Evolutionary conservation across 805 yeast species (phyloP).

Genomic region (Sungouiella thailandica): DNA sequence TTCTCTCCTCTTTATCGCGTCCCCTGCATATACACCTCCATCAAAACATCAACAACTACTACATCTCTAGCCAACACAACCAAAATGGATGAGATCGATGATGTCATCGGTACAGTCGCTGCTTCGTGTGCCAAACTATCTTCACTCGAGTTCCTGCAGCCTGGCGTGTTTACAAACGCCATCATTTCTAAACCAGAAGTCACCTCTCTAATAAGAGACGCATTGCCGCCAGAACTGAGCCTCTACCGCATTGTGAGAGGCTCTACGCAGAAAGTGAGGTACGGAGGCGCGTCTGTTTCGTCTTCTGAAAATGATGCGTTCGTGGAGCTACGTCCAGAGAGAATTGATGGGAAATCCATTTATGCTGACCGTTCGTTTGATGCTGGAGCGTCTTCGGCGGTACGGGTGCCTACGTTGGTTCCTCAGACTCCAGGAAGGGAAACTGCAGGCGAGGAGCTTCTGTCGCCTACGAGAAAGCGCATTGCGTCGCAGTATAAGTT

Average conservation of each 20-base stretch:
- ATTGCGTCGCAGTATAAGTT: slow-evolving; percentile 4
- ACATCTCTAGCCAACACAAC: neutral
- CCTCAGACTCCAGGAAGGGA: slow-evolving; percentile 1
- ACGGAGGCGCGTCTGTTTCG: neutral
- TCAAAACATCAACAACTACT: neutral
- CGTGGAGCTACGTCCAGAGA: slow-evolving; percentile 18
- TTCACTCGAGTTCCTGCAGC: slow-evolving; percentile 44
- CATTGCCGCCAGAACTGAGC: slow-evolving; percentile 47
- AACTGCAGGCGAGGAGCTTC: slow-evolving; percentile 4
- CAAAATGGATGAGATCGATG: neutral
- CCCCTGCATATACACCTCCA: neutral
- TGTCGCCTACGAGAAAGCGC: slow-evolving; percentile 13
- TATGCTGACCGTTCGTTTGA: slow-evolving; percentile 29
- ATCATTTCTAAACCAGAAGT: slow-evolving; percentile 48
- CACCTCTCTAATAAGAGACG: slow-evolving; percentile 56
- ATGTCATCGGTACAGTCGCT: slow-evolving; percentile 9
- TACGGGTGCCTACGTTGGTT: slow-evolving; percentile 20
- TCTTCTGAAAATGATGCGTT: slow-evolving; percentile 2
- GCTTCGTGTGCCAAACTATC: slow-evolving; percentile 31
- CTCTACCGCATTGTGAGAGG: slow-evolving; percentile 40
- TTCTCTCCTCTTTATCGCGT: neutral
- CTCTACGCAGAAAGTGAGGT: slow-evolving; percentile 10
- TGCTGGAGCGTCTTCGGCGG: slow-evolving; percentile 25
- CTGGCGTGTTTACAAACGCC: slow-evolving; percentile 66
- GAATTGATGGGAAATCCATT: slow-evolving; percentile 46